A percentile compares a stretch with the other conserved stretches of the same genome.
Evolutionary conservation across 2,329 filamentous ascomycete species (phyloP).

Genomic region (Knufia petricola): DNA sequence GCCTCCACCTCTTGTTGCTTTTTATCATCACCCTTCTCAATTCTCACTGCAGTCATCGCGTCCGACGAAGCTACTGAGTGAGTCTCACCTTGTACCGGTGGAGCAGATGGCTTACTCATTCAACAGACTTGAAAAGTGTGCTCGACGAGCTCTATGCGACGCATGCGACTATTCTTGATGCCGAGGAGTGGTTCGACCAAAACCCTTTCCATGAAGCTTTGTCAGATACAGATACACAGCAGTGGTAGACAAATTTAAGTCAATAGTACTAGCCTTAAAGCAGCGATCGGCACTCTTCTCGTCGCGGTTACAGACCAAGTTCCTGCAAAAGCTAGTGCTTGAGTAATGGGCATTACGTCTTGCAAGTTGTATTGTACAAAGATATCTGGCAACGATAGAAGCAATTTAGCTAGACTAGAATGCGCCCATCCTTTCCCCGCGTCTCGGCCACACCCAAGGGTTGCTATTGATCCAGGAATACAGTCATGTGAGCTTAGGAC

Average conservation of each 20-base stretch:
- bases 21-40: background rate
- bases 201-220: conserved; percentile 7
- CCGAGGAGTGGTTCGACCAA: conserved; percentile 10
- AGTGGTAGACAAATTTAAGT: background rate
- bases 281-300: background rate
- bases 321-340: background rate
- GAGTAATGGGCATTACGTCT: background rate
- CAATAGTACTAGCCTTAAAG: background rate
- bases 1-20: background rate
- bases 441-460: no score
- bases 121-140: conserved; percentile 4
- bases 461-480: no score
- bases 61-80: background rate
- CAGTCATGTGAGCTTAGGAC: no score
- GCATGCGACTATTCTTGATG: conserved; percentile 9
- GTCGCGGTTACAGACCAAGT: background rate
- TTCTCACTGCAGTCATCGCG: conserved; percentile 2
- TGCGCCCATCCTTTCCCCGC: no score
- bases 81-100: background rate
- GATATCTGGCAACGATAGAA: conserved; percentile 1
- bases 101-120: background rate
- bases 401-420: background rate
- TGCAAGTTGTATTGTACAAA: background rate
- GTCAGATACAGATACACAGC: conserved; percentile 1
- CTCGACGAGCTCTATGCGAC: conserved; percentile 9